Evolutionary conservation across 2,329 filamentous ascomycete genomes (phyloP), one percentile per base, ranked within the genome.

Genomic region (Penicillium corylophilum): DNA sequence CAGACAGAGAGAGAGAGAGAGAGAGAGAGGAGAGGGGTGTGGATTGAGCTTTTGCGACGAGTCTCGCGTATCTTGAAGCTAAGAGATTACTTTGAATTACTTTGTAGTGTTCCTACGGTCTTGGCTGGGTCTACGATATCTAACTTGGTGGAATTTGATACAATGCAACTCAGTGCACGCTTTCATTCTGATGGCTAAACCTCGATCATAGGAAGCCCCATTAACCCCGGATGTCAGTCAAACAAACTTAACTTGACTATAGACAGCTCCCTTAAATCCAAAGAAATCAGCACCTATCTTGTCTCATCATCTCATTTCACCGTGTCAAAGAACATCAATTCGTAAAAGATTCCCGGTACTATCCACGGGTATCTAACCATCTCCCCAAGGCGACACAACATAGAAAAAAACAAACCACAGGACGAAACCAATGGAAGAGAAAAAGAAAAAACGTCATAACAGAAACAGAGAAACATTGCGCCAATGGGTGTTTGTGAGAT

Each of bases 401-500:
- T 12, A 22, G 41, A 48, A 10, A 48, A 10, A 18, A 7, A 45
- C 26, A 28, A 33, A 31, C 13, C 22, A 4, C 23, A 45, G 33
- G 28, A 28, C 15, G n/a, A 29, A 29, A 22, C 15, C 39, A 29
- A 4, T 33, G 10, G 18, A 45, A 20, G 22, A 41, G 46, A 36
- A 23, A 51, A 18, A 8, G 29, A 33, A 26, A 8, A 48, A 33
- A 40, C 48, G 16, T 29, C 47, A 22, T 41, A 18, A 24, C 38
- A 48, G 38, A 20, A 49, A 20, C 5, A 38, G 29, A 23, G 4
- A 46, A 29, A 40, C 48, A 15, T 31, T 49, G 51, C 58, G 53
- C 58, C 56, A 48, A 49, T 56, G 38, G 52, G 42, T 55, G 51
- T 53, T 29, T 59, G 42, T 51, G 49, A 24, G 50, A 40, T 41